Conservation (phyloP, 2,329 filamentous ascomycete genomes). For the Alternaria sp. region DNA sequence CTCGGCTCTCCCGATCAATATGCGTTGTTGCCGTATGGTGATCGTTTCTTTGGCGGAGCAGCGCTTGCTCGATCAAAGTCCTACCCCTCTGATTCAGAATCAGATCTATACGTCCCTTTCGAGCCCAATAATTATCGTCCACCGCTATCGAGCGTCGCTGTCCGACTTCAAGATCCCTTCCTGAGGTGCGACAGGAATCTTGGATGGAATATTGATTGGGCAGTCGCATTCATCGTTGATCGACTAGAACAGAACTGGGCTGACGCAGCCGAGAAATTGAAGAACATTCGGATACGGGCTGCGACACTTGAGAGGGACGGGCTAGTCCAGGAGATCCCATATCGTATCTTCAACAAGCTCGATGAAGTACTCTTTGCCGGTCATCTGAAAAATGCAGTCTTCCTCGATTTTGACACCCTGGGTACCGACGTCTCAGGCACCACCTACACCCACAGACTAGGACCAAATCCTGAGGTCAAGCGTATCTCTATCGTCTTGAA, state of each 20-base stretch:
- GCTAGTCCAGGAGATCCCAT: constrained; percentile 33
- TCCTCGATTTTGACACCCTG: constrained; percentile 38
- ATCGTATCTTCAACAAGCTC: constrained; percentile 46
- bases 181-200: constrained; percentile 32
- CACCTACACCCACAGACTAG: constrained; percentile 44
- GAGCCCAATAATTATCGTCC: constrained; percentile 2
- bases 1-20: constrained; percentile 11
- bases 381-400: constrained; percentile 48
- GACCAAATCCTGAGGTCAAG: constrained; percentile 29
- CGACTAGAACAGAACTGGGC: constrained; percentile 31
- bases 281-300: constrained; percentile 23
- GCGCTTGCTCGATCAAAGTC: constrained; percentile 3
- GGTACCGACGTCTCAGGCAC: constrained; percentile 39
- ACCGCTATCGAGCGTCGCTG: constrained; percentile 3
- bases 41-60: constrained; percentile 10
- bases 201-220: constrained; percentile 52
- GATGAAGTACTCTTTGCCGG: constrained; percentile 47
- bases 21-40: constrained; percentile 13
- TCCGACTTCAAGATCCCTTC: constrained; percentile 28
- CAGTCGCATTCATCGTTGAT: constrained; percentile 49
- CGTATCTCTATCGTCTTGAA: constrained; percentile 50
- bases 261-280: constrained; percentile 25
- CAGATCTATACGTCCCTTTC: constrained; percentile 15
- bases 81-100: constrained; percentile 26
- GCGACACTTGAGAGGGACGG: constrained; percentile 22